Base-by-base conservation (phyloP, 371 early-diverging fungal species). In the Apophysomyces sp. region DNA sequence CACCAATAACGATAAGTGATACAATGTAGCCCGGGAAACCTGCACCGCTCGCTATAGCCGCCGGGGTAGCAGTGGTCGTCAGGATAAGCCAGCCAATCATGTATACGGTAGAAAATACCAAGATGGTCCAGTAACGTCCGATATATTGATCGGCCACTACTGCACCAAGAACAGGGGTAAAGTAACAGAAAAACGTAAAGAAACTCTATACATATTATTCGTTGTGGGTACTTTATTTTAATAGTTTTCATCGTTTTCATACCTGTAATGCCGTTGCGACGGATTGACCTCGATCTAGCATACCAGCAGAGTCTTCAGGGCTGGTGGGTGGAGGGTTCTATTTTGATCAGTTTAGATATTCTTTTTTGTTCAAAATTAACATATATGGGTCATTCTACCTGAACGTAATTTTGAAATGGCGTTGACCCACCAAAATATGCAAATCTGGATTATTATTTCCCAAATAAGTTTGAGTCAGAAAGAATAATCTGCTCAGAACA, bases 61-160 rank as follows among this genome's bases (percentile, higher is more conserved):
- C 58, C 18, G 73, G 73, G 13, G 82, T 66, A 4, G 91, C 69
- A 7, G 89, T 86, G n/a, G 88, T 59, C 0, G 88, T 76, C 36
- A 91, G 67, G 40, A 90, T 67, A 5, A 81, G 57, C 94, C 93
- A 73, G 21, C 73, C 76, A 26, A 84, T 37, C 27, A 86, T 69
- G 63, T 95, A 93, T 36, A 88, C 51, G 54, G 76, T 56, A 15
- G 84, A 78, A 41, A 93, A 90, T 34, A 86, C 57, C 16, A 91
- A 37, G 31, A 93, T 92, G 26, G 94, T 91, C 73, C 82, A 81
- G 76, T 83, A 92, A 80, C 89, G 89, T 61, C 95, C 95, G 39
- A 91, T 67, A 63, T 88, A 85, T 68, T 83, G 81, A 80, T 93
- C 95, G 13, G 94, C 89, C 28, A 93, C 72, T 41, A 89, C 58